Base-by-base conservation (phyloP, 129 eudicot species). In the Centrapalus pauciflorus region DNA sequence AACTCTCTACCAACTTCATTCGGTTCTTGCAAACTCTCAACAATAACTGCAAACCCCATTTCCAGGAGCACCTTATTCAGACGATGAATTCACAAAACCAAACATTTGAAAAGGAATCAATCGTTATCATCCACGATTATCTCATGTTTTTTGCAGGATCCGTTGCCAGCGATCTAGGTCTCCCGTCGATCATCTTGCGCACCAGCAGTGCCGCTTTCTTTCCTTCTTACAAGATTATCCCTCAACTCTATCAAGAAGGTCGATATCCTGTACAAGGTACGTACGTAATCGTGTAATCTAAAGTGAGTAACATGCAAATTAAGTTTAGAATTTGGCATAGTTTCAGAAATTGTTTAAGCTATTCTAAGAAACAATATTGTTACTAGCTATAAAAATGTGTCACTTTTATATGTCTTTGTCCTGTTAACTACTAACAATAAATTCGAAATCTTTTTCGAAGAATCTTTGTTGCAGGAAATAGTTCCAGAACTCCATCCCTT, bases 401-500 rank as follows among this genome's bases (percentile, higher is more conserved):
- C n/a, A n/a, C n/a, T n/a, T n/a, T n/a, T n/a, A n/a, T n/a, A n/a
- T n/a, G n/a, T n/a, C n/a, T n/a, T n/a, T n/a, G n/a, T n/a, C n/a
- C n/a, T n/a, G n/a, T n/a, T n/a, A n/a, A n/a, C n/a, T n/a, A n/a
- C 37, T 13, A 32, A 25, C 41, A 27, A 61, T 1, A 3, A 35
- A 50, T 13, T 48, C 16, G 5, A 51, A 20, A 4, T 66, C 14
- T 62, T 13, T 28, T n/a, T 41, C 17, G 1, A 79, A 84, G 90
- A 77, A 45, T 73, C 81, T 13, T 49, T 28, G 20, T 37, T 73
- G 54, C 67, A 69, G 67, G 81, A 69, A 8, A 19, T 61, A 1
- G 72, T 84, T 25, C 83, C 90, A 4, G 72, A 62, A 16, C 60
- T 84, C 7, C 55, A 33, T 58, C 77, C 76, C 4, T 69, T 85